Base-by-base conservation (phyloP, 2,329 filamentous ascomycete species). In the Epichloe sp. region DNA sequence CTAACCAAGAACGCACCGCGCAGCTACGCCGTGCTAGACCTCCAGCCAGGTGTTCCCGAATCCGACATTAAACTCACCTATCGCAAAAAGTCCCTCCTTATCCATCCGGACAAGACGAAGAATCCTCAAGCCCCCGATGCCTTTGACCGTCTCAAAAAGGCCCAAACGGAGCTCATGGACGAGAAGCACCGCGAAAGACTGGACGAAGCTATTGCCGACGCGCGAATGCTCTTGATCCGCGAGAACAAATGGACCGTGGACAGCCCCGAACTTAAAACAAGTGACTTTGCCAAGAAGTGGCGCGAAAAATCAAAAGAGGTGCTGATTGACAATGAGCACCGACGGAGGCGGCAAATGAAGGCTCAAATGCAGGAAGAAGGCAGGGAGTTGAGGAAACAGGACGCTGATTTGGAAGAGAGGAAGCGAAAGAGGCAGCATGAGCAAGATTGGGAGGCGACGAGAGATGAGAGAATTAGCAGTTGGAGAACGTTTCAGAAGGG, bases 1-100 rank as follows among this genome's bases (percentile, higher is more conserved):
- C 41, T 49, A 5, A 44, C 31, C 41, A 3, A 49, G 37, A 14
- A 45, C 3, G 34, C 8, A 12, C 31, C 31, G 10, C 31, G 8
- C 55, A 87, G 83, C 59, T 98, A 98, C 68, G 88, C 91, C 48
- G 88, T 98, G 47, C 83, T 98, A 44, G 93, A 94, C 67, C 85
- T 98, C 44, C 89, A 95, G 66, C 93, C 93, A 3, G 93, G 93
- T 64, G 88, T 97, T 19, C 82, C 93, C 51, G 91, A 97, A 60
- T 90, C 88, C 53, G 93, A 97, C 71, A 97, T 98, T 75, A 97
- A 96, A 71, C 75, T 84, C 59, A 80, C 80, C 58, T 98, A 97
- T 72, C 90, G 93, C 74, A 90, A 88, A 97, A 97, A 96, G 70
- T 98, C 93, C n/a, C 83, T 98, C 52, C 82, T 98, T 47, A 97